phyloP scores from a whole-genome alignment of 169 alveolate species.

The Perkinsus marinus region DNA sequence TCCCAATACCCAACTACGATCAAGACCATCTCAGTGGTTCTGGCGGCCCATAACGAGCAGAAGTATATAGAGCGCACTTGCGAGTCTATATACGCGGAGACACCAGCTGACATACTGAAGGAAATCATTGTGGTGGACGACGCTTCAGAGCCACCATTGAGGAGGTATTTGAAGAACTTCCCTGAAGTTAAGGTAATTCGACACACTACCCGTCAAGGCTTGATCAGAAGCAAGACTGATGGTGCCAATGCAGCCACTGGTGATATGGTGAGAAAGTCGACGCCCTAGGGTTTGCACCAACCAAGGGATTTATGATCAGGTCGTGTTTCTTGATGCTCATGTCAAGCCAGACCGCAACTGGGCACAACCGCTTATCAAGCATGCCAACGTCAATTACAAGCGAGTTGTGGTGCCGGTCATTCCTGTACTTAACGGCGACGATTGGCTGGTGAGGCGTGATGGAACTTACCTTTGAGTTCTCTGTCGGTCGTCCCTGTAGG shows the following conservation, averaged over 20 bases:
- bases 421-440: conserved; percentile 12
- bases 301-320: background rate
- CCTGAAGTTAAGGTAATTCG: conserved; percentile 26
- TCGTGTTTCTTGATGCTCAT: conserved; percentile 50
- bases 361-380: conserved; percentile 28
- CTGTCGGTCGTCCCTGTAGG: background rate
- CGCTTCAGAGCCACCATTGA: conserved; percentile 27
- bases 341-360: conserved; percentile 34
- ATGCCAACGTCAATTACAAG: conserved; percentile 33
- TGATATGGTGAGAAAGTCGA: conserved; percentile 1
- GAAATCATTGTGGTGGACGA: conserved; percentile 47
- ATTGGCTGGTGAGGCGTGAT: conserved; percentile 23
- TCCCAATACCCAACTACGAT: background rate
- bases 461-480: too few relatives aligned
- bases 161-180: conserved; percentile 9
- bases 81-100: conserved; percentile 20
- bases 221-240: conserved; percentile 12
- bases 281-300: too few relatives aligned
- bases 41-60: conserved; percentile 44
- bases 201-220: conserved; percentile 31
- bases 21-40: conserved; percentile 18
- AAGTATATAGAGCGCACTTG: conserved; percentile 24
- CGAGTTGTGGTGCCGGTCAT: conserved; percentile 45
- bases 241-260: background rate
- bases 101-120: conserved; percentile 24